Conservation (phyloP, 768 basidiomycete species). For the Mrakia gelida region DNA sequence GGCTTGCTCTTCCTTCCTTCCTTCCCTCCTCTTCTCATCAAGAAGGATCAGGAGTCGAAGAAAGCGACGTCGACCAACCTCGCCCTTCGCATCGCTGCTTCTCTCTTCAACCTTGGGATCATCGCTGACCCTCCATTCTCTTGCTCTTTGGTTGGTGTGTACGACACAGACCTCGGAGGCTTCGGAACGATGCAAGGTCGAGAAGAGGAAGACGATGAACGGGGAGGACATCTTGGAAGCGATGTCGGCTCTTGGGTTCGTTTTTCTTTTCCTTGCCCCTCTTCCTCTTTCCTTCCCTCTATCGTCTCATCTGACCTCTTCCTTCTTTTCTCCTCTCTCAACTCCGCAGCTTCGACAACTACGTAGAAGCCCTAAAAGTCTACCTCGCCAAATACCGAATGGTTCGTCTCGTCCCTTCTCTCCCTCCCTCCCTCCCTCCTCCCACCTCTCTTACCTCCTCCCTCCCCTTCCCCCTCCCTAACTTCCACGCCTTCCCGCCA, state of each 20-base stretch:
- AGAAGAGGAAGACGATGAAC: conserved; percentile 96
- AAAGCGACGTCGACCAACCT: neutral
- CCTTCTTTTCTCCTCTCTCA: neutral
- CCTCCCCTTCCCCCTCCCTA: neutral
- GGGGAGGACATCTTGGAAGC: conserved; percentile 95
- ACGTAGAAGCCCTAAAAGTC: conserved; percentile 28
- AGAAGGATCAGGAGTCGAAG: neutral
- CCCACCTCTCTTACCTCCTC: neutral
- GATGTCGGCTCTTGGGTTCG: conserved; percentile 83
- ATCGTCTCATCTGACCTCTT: neutral
- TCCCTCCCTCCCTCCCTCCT: neutral
- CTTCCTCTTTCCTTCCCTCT: too few relatives aligned
- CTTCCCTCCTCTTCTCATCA: neutral
- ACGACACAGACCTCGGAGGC: conserved; percentile 69
- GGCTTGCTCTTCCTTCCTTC: neutral
- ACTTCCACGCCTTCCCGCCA: too few relatives aligned
- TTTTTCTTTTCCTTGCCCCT: neutral
- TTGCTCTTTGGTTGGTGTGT: neutral
- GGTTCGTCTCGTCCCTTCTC: neutral
- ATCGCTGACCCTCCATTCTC: neutral
- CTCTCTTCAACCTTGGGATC: too few relatives aligned
- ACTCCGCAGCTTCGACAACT: conserved; percentile 23
- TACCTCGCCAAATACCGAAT: conserved; percentile 32
- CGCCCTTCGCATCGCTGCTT: neutral
- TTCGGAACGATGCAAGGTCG: conserved; percentile 85